Conservation (phyloP, 768 basidiomycete species). For the Phylloporus sp. region DNA sequence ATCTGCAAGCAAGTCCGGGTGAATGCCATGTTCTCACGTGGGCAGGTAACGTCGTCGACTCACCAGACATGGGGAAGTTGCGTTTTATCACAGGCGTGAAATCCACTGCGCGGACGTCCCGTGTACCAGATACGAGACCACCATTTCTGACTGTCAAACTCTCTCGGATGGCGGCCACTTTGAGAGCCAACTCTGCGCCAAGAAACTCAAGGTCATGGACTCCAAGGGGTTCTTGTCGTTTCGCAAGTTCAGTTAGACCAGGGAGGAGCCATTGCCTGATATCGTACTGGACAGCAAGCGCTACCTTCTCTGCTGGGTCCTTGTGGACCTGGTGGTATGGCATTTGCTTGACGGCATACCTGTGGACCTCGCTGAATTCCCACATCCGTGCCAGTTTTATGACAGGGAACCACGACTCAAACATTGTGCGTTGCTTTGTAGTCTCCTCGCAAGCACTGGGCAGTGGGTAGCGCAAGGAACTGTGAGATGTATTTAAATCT, state of each 20-base stretch:
- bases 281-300: constrained; percentile 28
- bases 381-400: constrained; percentile 40
- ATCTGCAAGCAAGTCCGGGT: background rate
- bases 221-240: constrained; percentile 16
- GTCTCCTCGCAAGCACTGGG: background rate
- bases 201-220: constrained; percentile 11
- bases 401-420: constrained; percentile 36
- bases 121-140: background rate
- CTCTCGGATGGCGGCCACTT: constrained; percentile 21
- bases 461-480: background rate
- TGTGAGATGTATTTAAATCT: background rate
- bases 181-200: constrained; percentile 16
- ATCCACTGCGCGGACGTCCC: constrained; percentile 6
- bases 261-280: constrained; percentile 34
- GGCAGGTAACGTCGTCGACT: background rate
- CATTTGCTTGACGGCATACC: constrained; percentile 29
- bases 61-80: constrained; percentile 7
- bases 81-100: constrained; percentile 12
- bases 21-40: background rate
- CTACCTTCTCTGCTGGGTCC: constrained; percentile 26
- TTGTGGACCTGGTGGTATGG: constrained; percentile 8
- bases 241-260: constrained; percentile 23
- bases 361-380: constrained; percentile 31
- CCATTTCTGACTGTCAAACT: background rate
- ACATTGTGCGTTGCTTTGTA: background rate